Conservation (phyloP, 73 alveolate species). For the Tetrahymena elliotti region DNA sequence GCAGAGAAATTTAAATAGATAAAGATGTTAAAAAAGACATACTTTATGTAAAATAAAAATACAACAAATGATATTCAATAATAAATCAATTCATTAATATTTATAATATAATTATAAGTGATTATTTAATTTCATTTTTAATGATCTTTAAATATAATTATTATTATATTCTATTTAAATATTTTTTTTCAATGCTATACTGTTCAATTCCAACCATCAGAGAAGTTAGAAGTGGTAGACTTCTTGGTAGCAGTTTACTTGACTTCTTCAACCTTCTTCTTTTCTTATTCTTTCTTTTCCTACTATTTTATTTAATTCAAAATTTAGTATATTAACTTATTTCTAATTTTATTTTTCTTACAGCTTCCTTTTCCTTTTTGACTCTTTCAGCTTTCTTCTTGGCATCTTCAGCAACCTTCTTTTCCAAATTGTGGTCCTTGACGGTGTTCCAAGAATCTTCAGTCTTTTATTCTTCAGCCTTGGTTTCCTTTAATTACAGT, state of each 20-base stretch:
- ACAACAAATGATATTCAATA: background rate
- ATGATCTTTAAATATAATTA: background rate
- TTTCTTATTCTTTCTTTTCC: background rate
- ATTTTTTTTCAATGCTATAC: background rate
- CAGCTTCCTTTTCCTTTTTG: background rate
- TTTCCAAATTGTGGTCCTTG: background rate
- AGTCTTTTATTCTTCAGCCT: background rate
- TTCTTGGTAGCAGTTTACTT: background rate
- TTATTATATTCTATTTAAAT: too few species aligned
- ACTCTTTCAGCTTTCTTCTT: background rate
- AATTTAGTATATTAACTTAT: background rate
- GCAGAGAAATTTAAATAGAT: background rate
- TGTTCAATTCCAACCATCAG: background rate
- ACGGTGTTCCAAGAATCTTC: background rate
- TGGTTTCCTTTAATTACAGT: background rate
- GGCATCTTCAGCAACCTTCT: background rate
- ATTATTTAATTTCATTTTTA: background rate
- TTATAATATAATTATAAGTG: background rate
- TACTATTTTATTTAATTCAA: background rate
- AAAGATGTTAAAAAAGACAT: background rate
- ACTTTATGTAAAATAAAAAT: background rate
- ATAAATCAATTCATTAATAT: background rate
- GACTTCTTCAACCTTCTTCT: background rate
- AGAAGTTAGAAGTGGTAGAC: background rate
- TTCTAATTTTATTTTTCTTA: background rate